These are phyloP conservation scores for Botrytis squamosa DNA, from an alignment of 2,329 filamentous ascomycete genomes.

Conservation along the genomic window DNA sequence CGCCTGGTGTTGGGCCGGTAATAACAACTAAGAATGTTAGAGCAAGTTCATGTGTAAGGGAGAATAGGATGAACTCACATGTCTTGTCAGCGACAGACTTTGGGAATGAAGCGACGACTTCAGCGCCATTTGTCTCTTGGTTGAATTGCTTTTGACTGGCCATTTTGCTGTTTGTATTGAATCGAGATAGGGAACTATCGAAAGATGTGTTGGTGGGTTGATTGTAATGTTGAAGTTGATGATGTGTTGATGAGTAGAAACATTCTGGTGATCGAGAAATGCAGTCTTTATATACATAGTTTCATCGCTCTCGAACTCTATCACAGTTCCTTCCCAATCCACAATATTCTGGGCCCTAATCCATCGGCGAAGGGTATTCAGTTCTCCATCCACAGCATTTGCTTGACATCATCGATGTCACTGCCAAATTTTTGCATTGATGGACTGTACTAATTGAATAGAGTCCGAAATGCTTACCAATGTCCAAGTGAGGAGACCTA, in stretches of 20 bases:
- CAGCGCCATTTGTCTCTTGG: slow-evolving; percentile 20
- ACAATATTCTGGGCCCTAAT: not conserved
- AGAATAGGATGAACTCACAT: slow-evolving; percentile 11
- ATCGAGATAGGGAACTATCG: not conserved
- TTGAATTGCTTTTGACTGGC: not conserved
- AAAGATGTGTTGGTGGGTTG: not conserved
- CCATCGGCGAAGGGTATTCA: not conserved
- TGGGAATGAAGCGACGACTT: slow-evolving; percentile 25
- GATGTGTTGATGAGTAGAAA: not conserved
- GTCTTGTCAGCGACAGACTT: slow-evolving; percentile 23
- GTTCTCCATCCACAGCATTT: not conserved
- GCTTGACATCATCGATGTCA: not conserved
- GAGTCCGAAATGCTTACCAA: not conserved
- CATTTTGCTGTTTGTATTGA: not conserved
- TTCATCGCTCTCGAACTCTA: not conserved
- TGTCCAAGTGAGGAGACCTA: not conserved
- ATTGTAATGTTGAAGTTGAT: not conserved
- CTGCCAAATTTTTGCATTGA: not conserved
- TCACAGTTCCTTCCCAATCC: not conserved
- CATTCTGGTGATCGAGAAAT: not conserved
- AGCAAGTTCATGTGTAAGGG: not conserved
- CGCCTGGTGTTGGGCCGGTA: slow-evolving; percentile 21
- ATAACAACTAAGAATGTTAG: slow-evolving; percentile 26
- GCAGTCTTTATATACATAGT: slow-evolving; percentile 1
- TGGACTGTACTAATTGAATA: not conserved